A percentile compares a stretch with the other conserved stretches of the same genome.
phyloP scores from a whole-genome alignment of 371 early-diverging fungal genomes.

The Fennellomyces sp. region DNA sequence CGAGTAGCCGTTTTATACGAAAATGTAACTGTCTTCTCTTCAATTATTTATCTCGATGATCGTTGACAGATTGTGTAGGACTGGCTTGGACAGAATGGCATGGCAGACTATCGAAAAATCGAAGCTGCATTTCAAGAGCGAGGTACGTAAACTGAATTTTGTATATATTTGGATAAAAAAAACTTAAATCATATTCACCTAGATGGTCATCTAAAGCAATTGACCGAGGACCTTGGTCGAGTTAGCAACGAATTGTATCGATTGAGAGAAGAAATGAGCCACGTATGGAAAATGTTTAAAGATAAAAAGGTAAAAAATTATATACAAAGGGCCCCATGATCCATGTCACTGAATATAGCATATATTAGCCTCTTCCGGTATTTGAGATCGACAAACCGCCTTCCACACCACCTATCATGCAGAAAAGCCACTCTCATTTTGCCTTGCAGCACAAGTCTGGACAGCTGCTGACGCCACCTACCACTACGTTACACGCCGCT shows the following conservation, averaged over 20 bases:
- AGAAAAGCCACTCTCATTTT: constrained; percentile 12
- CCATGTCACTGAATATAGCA: background rate
- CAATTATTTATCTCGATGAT: background rate
- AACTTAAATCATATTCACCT: background rate
- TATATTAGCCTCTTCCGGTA: constrained; percentile 10
- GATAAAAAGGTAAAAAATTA: constrained; percentile 58
- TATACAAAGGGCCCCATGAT: too few relatives aligned
- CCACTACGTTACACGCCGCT: background rate
- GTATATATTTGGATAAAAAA: background rate
- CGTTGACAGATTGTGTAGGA: constrained; percentile 27
- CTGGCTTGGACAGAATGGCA: constrained; percentile 51
- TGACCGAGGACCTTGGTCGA: constrained; percentile 57
- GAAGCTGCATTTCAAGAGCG: constrained; percentile 61
- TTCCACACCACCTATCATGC: constrained; percentile 14
- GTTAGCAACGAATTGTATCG: constrained; percentile 52
- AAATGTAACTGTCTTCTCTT: constrained; percentile 43
- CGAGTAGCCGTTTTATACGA: constrained; percentile 62
- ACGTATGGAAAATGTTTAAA: constrained; percentile 54
- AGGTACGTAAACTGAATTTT: constrained; percentile 30
- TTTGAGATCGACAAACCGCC: constrained; percentile 24
- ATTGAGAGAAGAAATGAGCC: constrained; percentile 59
- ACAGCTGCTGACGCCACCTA: constrained; percentile 23
- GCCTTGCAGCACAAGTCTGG: constrained; percentile 12
- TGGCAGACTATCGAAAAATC: constrained; percentile 58
- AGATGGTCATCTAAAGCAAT: constrained; percentile 55